Evolutionary conservation across 805 yeast species (phyloP).

Genomic region (Yarrowia osloensis): DNA sequence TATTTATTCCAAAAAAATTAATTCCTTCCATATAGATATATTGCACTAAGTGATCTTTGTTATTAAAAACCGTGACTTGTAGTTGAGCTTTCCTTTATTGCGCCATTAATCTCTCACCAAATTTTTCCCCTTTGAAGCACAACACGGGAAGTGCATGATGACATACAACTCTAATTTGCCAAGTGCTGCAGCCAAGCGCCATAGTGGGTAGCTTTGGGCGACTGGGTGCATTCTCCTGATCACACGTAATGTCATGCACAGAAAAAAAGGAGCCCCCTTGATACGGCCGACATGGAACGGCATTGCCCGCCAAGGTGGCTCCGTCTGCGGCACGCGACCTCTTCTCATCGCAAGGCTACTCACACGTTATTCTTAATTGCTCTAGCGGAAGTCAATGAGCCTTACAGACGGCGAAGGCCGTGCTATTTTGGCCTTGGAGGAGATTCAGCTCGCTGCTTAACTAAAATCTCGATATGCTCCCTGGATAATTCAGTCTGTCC

Average conservation of each 20-base stretch:
- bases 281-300: background rate
- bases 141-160: background rate
- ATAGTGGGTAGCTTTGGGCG: constrained; percentile 8
- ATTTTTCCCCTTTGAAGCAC: background rate
- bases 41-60: constrained; percentile 14
- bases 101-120: background rate
- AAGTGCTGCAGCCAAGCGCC: constrained; percentile 4
- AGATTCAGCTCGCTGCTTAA: background rate
- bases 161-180: background rate
- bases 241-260: background rate
- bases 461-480: constrained; percentile 3
- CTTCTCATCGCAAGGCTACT: constrained; percentile 19
- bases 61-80: too few species aligned
- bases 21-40: constrained; percentile 7
- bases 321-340: background rate
- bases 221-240: background rate
- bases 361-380: background rate
- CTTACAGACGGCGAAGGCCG: background rate
- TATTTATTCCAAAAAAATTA: constrained; percentile 24
- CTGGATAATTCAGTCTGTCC: background rate
- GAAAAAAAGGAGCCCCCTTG: background rate
- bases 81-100: background rate
- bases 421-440: background rate
- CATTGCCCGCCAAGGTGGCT: background rate
- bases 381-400: constrained; percentile 15